These are phyloP conservation scores for Yamadazyma ubonensis DNA, from an alignment of 805 yeast species.

Conservation along the genomic window DNA sequence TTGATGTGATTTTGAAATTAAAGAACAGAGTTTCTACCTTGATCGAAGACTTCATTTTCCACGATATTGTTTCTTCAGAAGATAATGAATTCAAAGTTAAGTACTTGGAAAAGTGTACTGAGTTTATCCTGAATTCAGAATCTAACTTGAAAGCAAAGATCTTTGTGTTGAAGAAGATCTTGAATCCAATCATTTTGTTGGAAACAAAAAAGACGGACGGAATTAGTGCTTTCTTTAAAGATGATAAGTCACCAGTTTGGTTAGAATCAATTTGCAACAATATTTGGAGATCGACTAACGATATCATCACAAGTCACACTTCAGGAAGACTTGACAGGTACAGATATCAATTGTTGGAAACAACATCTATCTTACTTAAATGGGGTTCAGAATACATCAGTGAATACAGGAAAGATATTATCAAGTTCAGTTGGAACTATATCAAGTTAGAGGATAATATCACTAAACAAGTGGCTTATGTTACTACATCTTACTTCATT, in stretches of 20 bases:
- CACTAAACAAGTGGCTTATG: slow-evolving; percentile 90
- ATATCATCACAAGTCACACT: slow-evolving; percentile 49
- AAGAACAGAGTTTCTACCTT: slow-evolving; percentile 45
- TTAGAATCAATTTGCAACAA: slow-evolving; percentile 56
- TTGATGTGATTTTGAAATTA: slow-evolving; percentile 42
- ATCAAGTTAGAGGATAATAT: slow-evolving; percentile 85
- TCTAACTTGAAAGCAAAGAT: slow-evolving; percentile 53
- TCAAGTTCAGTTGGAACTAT: slow-evolving; percentile 92
- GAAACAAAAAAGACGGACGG: slow-evolving; percentile 54
- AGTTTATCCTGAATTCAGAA: slow-evolving; percentile 45
- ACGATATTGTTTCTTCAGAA: slow-evolving; percentile 49
- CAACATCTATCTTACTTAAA: slow-evolving; percentile 74
- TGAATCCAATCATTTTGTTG: slow-evolving; percentile 62
- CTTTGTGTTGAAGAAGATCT: slow-evolving; percentile 53
- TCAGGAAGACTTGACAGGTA: slow-evolving; percentile 73
- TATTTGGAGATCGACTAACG: slow-evolving; percentile 71
- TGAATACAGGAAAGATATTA: slow-evolving; percentile 74
- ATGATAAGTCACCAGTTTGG: slow-evolving; percentile 53
- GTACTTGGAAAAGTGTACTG: slow-evolving; percentile 53
- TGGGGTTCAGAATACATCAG: slow-evolving; percentile 60
- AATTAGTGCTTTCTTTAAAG: slow-evolving; percentile 45
- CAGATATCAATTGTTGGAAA: slow-evolving; percentile 74
- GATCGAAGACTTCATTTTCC: slow-evolving; percentile 58
- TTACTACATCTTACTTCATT: slow-evolving; percentile 82
- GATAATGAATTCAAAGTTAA: slow-evolving; percentile 48